Evolutionary conservation across 768 basidiomycete genomes (phyloP).

Genomic region (Suillus plorans): DNA sequence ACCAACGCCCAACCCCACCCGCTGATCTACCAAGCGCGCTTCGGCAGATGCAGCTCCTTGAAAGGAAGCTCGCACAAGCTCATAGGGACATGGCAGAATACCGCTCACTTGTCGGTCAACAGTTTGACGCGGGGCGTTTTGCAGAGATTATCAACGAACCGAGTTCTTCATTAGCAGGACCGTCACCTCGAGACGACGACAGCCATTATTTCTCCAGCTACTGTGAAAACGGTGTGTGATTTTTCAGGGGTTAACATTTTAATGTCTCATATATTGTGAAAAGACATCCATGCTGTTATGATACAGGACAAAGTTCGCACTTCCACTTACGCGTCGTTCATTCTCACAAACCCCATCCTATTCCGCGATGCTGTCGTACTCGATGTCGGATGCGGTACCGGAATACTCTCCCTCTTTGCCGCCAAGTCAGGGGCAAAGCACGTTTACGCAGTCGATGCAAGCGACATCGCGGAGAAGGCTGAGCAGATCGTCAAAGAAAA

Average conservation of each 20-base stretch:
- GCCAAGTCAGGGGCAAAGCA: conserved; percentile 87
- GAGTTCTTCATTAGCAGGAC: conserved; percentile 22
- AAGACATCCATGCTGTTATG: conserved; percentile 96
- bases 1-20: conserved; percentile 15
- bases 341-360: conserved; percentile 74
- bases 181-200: conserved; percentile 71
- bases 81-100: conserved; percentile 65
- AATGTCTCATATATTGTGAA: not conserved
- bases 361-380: conserved; percentile 88
- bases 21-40: conserved; percentile 33
- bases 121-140: conserved; percentile 47
- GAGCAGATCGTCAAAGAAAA: conserved; percentile 78
- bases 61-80: conserved; percentile 59
- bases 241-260: not conserved
- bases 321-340: conserved; percentile 89
- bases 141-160: conserved; percentile 43
- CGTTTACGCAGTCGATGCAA: conserved; percentile 91
- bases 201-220: conserved; percentile 94
- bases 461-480: conserved; percentile 76
- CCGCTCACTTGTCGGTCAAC: conserved; percentile 52
- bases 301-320: conserved; percentile 94
- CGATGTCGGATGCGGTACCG: conserved; percentile 96
- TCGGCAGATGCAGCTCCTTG: conserved; percentile 55
- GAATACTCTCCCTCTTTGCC: conserved; percentile 88
- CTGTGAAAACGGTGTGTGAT: conserved; percentile 69